phyloP scores from a whole-genome alignment of 2,329 filamentous ascomycete species.

The Claviceps sp. region DNA sequence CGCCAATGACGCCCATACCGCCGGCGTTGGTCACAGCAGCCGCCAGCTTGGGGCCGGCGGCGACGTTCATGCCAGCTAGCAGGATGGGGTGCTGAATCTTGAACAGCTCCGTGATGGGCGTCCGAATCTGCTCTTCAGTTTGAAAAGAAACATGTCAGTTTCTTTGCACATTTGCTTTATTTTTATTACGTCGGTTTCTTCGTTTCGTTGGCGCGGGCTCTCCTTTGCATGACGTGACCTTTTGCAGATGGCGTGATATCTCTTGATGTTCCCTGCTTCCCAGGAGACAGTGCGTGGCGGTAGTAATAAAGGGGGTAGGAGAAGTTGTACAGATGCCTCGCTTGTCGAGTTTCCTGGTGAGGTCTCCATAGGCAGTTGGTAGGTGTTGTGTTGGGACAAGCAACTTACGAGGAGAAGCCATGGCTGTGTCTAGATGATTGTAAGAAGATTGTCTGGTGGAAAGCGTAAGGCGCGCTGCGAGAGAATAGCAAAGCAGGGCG shows the following conservation, averaged over 20 bases:
- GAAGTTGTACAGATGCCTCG: background rate
- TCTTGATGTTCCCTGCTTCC: background rate
- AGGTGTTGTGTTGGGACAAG: background rate
- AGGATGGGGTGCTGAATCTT: slow-evolving; percentile 95
- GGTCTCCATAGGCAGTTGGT: background rate
- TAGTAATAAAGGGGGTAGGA: background rate
- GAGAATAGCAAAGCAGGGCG: background rate
- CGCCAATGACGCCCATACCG: slow-evolving; percentile 90
- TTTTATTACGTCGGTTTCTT: background rate
- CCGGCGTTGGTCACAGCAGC: slow-evolving; percentile 95
- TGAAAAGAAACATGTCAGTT: background rate
- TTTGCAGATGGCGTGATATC: no score
- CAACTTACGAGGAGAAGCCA: slow-evolving; percentile 11
- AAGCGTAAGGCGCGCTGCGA: background rate
- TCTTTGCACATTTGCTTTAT: background rate
- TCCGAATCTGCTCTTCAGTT: slow-evolving; percentile 51
- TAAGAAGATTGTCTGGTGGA: background rate
- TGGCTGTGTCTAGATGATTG: background rate
- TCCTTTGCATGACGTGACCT: no score
- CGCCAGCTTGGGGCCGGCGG: slow-evolving; percentile 88
- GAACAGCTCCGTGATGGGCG: slow-evolving; percentile 86
- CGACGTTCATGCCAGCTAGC: slow-evolving; percentile 98
- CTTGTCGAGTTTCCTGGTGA: background rate
- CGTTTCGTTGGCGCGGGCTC: no score
- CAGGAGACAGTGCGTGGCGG: background rate